Evolutionary conservation across 2,329 filamentous ascomycete species (phyloP).

Genomic region (Stemphylium lycopersici): DNA sequence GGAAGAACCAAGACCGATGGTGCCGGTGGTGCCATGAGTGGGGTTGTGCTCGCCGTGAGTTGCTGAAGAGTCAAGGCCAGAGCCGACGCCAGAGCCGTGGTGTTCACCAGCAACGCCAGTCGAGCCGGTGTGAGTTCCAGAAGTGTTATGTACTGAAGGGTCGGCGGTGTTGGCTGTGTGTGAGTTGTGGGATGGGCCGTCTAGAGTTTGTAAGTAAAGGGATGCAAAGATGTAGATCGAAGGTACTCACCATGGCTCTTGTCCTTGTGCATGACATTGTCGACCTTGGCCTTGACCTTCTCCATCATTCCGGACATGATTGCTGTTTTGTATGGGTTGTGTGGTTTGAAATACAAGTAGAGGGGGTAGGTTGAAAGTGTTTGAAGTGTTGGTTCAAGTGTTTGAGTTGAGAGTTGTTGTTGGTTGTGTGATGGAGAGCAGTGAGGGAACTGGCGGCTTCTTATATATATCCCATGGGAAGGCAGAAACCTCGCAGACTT

Average conservation of each 20-base stretch:
- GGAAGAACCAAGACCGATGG: constrained; percentile 3
- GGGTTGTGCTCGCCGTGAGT: constrained; percentile 5
- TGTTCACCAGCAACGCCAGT: constrained; percentile 8
- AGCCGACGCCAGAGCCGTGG: constrained; percentile 8
- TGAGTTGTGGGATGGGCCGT: constrained; percentile 14
- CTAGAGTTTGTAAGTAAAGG: constrained; percentile 13
- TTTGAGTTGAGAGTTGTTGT: constrained; percentile 4
- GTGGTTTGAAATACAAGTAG: constrained; percentile 4
- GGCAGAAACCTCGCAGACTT: constrained; percentile 11
- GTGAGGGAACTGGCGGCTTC: constrained; percentile 7
- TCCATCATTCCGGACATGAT: constrained; percentile 42
- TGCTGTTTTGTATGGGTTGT: constrained; percentile 13
- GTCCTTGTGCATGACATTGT: constrained; percentile 46
- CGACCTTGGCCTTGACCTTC: constrained; percentile 49
- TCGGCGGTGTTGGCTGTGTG: constrained; percentile 34
- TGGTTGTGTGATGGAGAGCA: constrained; percentile 15
- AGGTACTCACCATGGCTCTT: constrained; percentile 30
- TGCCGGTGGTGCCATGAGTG: background rate
- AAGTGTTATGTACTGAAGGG: constrained; percentile 8
- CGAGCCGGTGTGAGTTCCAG: constrained; percentile 13
- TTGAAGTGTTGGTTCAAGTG: constrained; percentile 1
- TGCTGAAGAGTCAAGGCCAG: constrained; percentile 5
- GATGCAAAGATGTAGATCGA: background rate
- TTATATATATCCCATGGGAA: constrained; percentile 23
- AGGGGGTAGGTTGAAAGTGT: constrained; percentile 1